Evolutionary conservation across 306 rosid genomes (phyloP), one percentile per base, ranked within the genome.

Genomic region (Dalbergia cochinchinensis): DNA sequence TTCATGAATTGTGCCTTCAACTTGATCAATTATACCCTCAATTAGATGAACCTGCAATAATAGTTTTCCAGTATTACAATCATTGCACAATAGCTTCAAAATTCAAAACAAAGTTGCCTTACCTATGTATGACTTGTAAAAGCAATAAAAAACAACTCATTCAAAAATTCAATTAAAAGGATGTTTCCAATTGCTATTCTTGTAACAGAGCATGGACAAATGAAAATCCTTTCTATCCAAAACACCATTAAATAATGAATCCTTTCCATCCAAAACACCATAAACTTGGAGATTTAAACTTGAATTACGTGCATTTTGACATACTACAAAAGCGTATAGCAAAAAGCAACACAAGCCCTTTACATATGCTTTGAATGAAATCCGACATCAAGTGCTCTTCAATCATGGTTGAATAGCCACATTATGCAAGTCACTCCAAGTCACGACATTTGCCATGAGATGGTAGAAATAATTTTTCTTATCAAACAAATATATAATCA

Each of bases 21-120:
- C 99, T 87, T 96, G 98, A 85, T 96, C 98, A 16, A 96, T 93
- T 74, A 93, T 93, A 74, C 99, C 98, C 88, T 96, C 98, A 41
- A 96, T 96, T 85, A 96, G 87, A 88, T 93, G 99, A 87, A 96
- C 98, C 99, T 93, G 96, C 80, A 82, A 42, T 2, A 14, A 8
- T 58, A 11, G 5, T 31, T 65, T 22, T 18, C 76, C 14, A 10
- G 42, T 64, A 47, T 57, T 13, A 71, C 22, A 60, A 47, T 9
- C 53, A 68, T 45, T 42, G 48, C 78, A 83, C 12, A 51, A 4
- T 44, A 65, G 31, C 41, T 63, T 31, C 12, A 13, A 39, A 76
- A 55, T 37, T 64, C 16, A 14, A 55, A 53, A 12, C 5, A 44
- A 1, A 15, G 33, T 58, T 58, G 58, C 63, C 42, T 4, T 10